Base-by-base conservation (phyloP, 495 filamentous ascomycete genomes). In the Rhypophila decipiens region DNA sequence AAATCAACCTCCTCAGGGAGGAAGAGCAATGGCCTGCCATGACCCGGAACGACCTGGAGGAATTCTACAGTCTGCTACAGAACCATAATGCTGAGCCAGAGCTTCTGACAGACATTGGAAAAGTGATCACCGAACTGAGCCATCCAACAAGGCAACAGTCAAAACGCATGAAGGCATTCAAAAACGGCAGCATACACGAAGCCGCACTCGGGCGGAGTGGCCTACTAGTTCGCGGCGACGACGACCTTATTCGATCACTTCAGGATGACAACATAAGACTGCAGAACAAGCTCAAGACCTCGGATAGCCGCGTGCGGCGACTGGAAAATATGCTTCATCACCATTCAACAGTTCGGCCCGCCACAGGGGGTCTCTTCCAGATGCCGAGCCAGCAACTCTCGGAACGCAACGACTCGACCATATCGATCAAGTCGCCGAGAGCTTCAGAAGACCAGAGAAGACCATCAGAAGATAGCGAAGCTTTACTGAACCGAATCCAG, bases 101-200 rank as follows among this genome's bases (percentile, higher is more conserved):
- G 5, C 55, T 78, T 29, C 45, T 77, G 2, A 59, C 60, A 10
- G 77, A 86, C 29, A 68, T 87, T 17, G 60, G 66, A 0, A 78
- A 81, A 46, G 69, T 81, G 7, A 67, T 83, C 42, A 67, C 68
- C 18, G 83, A 85, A 8, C 69, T 88, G n/a, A 78, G 74, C 51
- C 80, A 72, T 36, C 90, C 90, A 1, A 89, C 85, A 4, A 83
- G 82, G 51, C 76, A 77, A 49, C 86, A 87, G 58, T 76, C 79
- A 38, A 88, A 86, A 61, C 77, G 86, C 41, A 81, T 88, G 33
- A 94, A 90, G 57, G 88, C 87, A 0, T 97, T 99, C 75, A 97
- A 96, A 58, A 88, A 90, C 55, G 94, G 93, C 34, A 96, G 90
- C 56, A 76, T 99, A 11, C 90, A 96, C 55, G 93, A 97, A 56